These are phyloP conservation scores for Phaffomyces thermotolerans DNA, from an alignment of 805 yeast species.

Conservation along the genomic window DNA sequence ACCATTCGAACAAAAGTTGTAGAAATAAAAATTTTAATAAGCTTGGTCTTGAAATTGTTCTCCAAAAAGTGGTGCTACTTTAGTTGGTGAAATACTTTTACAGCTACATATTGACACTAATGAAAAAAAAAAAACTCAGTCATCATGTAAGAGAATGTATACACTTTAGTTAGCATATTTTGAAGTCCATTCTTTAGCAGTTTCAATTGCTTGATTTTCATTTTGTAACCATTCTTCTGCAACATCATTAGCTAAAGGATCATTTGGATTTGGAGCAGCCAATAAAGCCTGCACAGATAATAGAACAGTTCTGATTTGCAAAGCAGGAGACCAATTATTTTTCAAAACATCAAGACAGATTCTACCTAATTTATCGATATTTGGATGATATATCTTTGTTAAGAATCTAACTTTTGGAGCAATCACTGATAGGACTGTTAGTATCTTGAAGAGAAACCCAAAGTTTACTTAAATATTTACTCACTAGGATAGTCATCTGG, in stretches of 20 bases:
- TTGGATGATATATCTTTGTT: constrained; percentile 93
- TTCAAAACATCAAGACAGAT: constrained; percentile 93
- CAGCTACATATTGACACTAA: no score
- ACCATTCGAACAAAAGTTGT: no score
- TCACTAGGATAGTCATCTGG: constrained; percentile 94
- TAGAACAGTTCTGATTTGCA: constrained; percentile 88
- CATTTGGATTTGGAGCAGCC: constrained; percentile 97
- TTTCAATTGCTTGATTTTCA: constrained; percentile 69
- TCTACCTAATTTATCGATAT: constrained; percentile 90
- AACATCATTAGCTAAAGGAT: constrained; percentile 95
- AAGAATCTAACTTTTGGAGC: constrained; percentile 94
- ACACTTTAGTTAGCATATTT: not conserved
- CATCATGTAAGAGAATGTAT: no score
- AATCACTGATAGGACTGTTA: constrained; percentile 43
- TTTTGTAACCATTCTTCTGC: constrained; percentile 94
- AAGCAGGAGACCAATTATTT: constrained; percentile 95
- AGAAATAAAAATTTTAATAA: no score
- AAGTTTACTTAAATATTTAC: constrained; percentile 1
- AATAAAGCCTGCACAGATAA: constrained; percentile 87
- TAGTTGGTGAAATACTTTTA: no score
- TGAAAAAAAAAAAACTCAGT: no score
- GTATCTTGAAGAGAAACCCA: not conserved
- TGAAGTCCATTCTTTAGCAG: constrained; percentile 51
- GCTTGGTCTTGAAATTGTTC: no score
- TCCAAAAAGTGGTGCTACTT: no score